Evolutionary conservation across 2,329 filamentous ascomycete genomes (phyloP).

Genomic region (Rosellinia necatrix): DNA sequence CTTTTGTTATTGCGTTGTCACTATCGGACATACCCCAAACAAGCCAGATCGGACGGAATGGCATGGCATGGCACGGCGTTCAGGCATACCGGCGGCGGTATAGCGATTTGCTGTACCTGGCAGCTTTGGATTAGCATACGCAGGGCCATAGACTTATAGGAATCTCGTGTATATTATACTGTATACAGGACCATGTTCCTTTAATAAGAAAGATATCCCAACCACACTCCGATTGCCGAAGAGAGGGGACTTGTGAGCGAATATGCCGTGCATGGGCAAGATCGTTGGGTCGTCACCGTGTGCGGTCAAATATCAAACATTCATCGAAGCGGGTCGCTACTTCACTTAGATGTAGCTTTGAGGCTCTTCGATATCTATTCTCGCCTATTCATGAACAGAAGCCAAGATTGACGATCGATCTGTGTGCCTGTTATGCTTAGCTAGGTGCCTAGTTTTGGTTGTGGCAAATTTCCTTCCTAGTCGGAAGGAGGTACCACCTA

Average conservation of each 20-base stretch:
- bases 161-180: constrained; percentile 11
- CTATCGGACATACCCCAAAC: constrained; percentile 26
- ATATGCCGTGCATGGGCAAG: no score
- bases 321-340: no score
- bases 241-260: background rate
- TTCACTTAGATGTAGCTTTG: no score
- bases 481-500: background rate
- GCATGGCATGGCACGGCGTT: constrained; percentile 24
- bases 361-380: background rate
- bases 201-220: background rate
- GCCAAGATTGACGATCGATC: background rate
- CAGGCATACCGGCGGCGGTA: constrained; percentile 21
- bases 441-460: no score
- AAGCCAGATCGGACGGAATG: constrained; percentile 13
- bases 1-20: constrained; percentile 2
- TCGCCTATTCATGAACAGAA: background rate
- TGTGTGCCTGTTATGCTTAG: background rate
- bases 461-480: background rate
- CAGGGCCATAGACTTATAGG: constrained; percentile 12
- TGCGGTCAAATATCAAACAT: no score
- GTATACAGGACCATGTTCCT: background rate
- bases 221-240: background rate
- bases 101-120: constrained; percentile 22
- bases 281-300: no score
- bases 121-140: constrained; percentile 17